Evolutionary conservation across 106 monocot species (phyloP), one percentile per base, ranked within the genome.

Genomic region (Dioscorea zingiberensis): DNA sequence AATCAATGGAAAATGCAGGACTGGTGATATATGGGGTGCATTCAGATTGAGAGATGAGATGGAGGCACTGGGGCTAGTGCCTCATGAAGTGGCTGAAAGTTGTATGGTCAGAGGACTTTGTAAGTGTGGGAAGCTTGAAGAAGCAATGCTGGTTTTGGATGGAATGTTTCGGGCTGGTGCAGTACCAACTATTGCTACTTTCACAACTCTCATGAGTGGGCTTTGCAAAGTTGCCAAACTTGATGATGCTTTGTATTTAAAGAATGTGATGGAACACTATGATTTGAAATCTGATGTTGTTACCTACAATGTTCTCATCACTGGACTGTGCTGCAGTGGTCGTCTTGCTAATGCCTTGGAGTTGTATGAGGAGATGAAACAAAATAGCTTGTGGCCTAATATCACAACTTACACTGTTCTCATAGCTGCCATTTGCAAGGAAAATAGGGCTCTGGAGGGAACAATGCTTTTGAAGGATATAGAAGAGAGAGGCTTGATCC

Each of bases 21-120:
- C 76, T 60, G 94, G 94, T 48, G 80, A 90, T 72, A 69, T 85
- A 53, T 58, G 68, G 13, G 85, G 79, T 49, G 94, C 87, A 47
- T 90, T 94, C 45, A 77, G 69, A 55, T 60, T 94, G 56, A 90
- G 74, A 73, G 90, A 87, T 71, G 94, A 94, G 73, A 86, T 90
- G 87, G 76, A 84, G 67, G 54, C 46, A 7, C 21, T 78, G 45
- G 84, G 80, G 11, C 15, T 87, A 24, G 82, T 85, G 45, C 94
- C 82, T 22, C 26, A 27, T 55, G 84, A 90, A 70, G 90, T 94
- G 45, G 80, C 83, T 45, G 87, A 85, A 51, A 85, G 94, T 27
- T 44, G 80, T 7, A 80, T 94, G 56, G 44, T 94, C 48, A 82
- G 90, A 76, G 87, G 84, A 10, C 80, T 94, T 59, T 87, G 87